Percentiles rank a stretch among this genome's conserved stretches.
These are phyloP conservation scores for Botrytis fabae DNA, from an alignment of 2,329 filamentous ascomycete species.

Conservation along the genomic window DNA sequence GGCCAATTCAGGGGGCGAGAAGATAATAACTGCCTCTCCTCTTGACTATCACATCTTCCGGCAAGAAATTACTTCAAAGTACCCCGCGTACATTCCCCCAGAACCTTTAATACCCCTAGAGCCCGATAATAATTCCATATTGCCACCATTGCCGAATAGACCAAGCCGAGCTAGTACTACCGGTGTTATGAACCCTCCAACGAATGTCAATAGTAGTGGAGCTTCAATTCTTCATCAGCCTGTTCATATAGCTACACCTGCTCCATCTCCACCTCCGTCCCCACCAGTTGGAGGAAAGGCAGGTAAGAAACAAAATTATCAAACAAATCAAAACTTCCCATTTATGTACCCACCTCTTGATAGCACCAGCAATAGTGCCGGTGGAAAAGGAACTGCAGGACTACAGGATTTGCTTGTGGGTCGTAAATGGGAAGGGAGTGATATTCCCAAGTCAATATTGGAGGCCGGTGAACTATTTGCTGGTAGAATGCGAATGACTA, in stretches of 20 bases:
- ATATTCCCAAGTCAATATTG: conserved; percentile 90
- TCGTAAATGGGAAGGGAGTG: conserved; percentile 87
- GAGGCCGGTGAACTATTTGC: conserved; percentile 94
- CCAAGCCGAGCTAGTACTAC: conserved; percentile 61
- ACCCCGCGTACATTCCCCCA: conserved; percentile 92
- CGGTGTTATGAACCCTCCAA: conserved; percentile 60
- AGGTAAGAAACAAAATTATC: conserved; percentile 98
- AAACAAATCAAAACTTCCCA: conserved; percentile 98
- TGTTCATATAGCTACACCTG: conserved; percentile 97
- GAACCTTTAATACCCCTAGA: conserved; percentile 81
- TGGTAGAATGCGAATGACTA: conserved; percentile 83
- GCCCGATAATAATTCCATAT: conserved; percentile 83
- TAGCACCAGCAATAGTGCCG: conserved; percentile 81
- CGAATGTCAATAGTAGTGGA: conserved; percentile 56
- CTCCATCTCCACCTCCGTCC: conserved; percentile 91
- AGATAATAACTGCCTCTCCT: conserved; percentile 85
- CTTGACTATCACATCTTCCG: conserved; percentile 95
- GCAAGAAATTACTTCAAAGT: conserved; percentile 96
- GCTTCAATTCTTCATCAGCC: conserved; percentile 90
- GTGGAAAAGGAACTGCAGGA: conserved; percentile 82
- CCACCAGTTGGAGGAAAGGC: conserved; percentile 84
- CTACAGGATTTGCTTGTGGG: conserved; percentile 79
- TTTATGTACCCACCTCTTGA: conserved; percentile 96
- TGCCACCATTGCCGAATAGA: conserved; percentile 81
- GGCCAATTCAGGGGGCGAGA: conserved; percentile 51